Conservation (phyloP, 2,329 filamentous ascomycete species). For the Apiospora sp. region DNA sequence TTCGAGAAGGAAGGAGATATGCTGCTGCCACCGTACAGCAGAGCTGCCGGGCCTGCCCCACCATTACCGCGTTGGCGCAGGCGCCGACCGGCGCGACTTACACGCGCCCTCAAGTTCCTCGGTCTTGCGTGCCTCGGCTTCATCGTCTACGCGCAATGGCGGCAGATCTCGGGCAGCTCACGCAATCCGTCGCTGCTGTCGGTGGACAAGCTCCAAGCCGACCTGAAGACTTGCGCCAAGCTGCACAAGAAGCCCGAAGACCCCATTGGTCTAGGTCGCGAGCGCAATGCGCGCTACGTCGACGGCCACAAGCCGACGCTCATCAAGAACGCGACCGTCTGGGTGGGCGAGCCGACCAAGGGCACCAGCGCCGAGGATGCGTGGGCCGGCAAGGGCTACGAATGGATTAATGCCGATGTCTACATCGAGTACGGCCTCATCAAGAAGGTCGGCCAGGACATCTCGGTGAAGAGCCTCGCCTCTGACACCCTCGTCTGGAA, state of each 20-base stretch:
- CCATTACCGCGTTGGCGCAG: constrained; percentile 36
- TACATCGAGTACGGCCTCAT: constrained; percentile 69
- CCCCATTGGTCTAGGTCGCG: constrained; percentile 62
- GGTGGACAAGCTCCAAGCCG: constrained; percentile 57
- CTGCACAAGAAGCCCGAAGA: constrained; percentile 63
- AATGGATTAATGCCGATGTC: constrained; percentile 68
- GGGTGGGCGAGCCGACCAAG: constrained; percentile 67
- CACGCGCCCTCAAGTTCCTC: constrained; percentile 52
- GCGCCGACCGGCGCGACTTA: constrained; percentile 49
- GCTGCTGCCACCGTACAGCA: constrained; percentile 53
- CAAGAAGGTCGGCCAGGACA: constrained; percentile 52
- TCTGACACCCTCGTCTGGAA: constrained; percentile 61
- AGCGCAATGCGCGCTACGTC: constrained; percentile 67
- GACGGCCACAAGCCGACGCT: constrained; percentile 66
- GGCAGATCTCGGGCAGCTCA: constrained; percentile 43
- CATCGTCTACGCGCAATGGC: constrained; percentile 59
- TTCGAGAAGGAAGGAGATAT: constrained; percentile 48
- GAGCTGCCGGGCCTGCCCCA: constrained; percentile 38
- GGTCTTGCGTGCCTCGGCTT: constrained; percentile 58
- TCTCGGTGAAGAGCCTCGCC: constrained; percentile 43
- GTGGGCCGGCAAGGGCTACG: constrained; percentile 64
- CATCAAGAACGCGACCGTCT: constrained; percentile 72
- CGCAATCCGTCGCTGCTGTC: constrained; percentile 50
- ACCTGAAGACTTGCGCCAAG: constrained; percentile 63
- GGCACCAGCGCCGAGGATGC: constrained; percentile 63